Evolutionary conservation across 371 early-diverging fungal genomes (phyloP), one percentile per base, ranked within the genome.

Genomic region (Funneliformis caledonium): DNA sequence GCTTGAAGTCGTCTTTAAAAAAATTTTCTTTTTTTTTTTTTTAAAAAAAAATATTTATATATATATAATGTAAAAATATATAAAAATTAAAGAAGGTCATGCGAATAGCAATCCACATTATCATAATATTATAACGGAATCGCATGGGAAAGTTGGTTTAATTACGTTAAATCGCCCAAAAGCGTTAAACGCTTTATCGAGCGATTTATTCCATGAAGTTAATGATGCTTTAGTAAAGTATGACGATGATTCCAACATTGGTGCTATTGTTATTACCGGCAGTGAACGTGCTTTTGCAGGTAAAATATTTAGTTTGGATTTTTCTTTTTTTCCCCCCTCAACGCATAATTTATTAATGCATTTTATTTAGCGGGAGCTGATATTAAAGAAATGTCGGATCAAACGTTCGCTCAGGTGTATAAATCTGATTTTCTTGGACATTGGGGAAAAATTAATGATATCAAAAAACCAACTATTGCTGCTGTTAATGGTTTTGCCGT

Each of bases 401-500:
- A 93, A 67, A 91, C 91, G 77, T 97, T 94, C 82, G 90, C 96
- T 78, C 88, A 91, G 62, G 96, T 95, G 88, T 97, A 96, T 91
- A 94, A 91, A 83, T 90, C 85, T 73, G 93, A 97, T 89, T 97
- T 98, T 84, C 87, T 98, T 83, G 95, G 92, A 64, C 94, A 96
- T 87, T 99, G 99, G 99, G 93, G 94, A 67, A 91, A 95, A 82
- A 93, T 99, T 86, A 90, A 90, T 85, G 90, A 88, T 52, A 92
- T 95, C 86, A 94, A 95, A 85, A 99, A 99, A 90, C 99, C 99
- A 72, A 91, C 97, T 81, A 93, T 98, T 85, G 98, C 98, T 69
- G 99, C 98, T 72, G 99, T 98, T 83, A 97, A 97, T 83, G 99
- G 99, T 3, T 97, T 94, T 83, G 99, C 99, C 85, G 94, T 95